Conservation (phyloP, 257 asterid genomes). For the Linderniella brevidens region DNA sequence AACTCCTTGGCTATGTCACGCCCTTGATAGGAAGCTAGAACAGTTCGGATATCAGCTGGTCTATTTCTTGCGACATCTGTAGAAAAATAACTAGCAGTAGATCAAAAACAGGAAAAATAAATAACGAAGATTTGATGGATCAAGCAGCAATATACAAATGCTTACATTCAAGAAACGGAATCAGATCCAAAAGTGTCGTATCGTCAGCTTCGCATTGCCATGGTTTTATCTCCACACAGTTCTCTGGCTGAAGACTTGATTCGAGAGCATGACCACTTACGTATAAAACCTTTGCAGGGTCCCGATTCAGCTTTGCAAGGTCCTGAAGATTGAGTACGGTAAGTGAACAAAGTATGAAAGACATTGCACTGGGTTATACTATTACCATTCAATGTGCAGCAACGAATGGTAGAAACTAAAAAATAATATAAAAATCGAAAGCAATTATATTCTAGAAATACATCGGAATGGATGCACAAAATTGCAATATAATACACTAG, state of each 20-base stretch:
- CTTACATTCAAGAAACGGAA: slow-evolving; percentile 90
- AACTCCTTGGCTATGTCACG: slow-evolving; percentile 76
- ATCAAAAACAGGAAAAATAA: background rate
- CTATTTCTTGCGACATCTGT: slow-evolving; percentile 65
- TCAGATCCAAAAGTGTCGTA: slow-evolving; percentile 73
- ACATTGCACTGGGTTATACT: no score
- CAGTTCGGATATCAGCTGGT: slow-evolving; percentile 74
- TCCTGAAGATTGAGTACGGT: slow-evolving; percentile 41
- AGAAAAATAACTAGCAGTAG: slow-evolving; percentile 8
- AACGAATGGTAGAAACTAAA: no score
- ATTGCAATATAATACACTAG: no score
- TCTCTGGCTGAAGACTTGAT: slow-evolving; percentile 74
- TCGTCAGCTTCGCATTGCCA: slow-evolving; percentile 79
- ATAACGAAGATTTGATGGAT: slow-evolving; percentile 9
- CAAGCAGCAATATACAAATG: slow-evolving; percentile 2
- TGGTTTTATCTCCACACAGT: slow-evolving; percentile 42
- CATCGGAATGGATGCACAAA: no score
- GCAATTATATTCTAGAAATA: no score
- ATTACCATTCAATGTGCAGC: no score
- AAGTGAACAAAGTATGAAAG: background rate
- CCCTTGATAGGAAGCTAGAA: slow-evolving; percentile 73
- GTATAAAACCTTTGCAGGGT: slow-evolving; percentile 61
- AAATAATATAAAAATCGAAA: no score
- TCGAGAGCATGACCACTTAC: slow-evolving; percentile 67
- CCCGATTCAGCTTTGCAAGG: slow-evolving; percentile 72